Evolutionary conservation across 2,329 filamentous ascomycete genomes (phyloP).

Genomic region (Conoideocrella luteorostrata): DNA sequence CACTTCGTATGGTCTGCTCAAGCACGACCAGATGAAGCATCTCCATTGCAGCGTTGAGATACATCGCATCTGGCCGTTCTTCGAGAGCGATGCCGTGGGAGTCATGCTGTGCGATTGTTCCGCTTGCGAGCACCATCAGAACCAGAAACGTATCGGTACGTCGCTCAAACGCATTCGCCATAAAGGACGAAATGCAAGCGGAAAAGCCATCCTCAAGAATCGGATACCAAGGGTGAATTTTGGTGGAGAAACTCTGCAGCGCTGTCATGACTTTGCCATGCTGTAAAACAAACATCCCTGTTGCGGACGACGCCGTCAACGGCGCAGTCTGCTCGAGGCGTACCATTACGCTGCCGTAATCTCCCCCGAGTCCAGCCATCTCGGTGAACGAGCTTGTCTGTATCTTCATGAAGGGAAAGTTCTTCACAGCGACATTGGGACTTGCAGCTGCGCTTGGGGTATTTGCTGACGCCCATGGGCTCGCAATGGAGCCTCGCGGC

Average conservation of each 20-base stretch:
- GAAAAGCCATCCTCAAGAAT: slow-evolving; percentile 17
- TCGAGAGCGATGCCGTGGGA: slow-evolving; percentile 8
- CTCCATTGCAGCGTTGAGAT: slow-evolving; percentile 15
- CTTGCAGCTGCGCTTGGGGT: slow-evolving; percentile 2
- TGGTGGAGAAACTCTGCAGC: slow-evolving; percentile 17
- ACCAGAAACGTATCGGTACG: slow-evolving; percentile 17
- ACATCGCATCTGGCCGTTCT: slow-evolving; percentile 11
- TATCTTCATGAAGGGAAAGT: slow-evolving; percentile 8
- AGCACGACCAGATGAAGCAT: slow-evolving; percentile 17
- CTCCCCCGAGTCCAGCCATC: slow-evolving; percentile 3
- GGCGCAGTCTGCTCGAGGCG: slow-evolving; percentile 3
- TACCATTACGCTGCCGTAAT: slow-evolving; percentile 3
- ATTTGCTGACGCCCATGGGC: slow-evolving; percentile 2
- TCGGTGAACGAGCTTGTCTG: slow-evolving; percentile 5
- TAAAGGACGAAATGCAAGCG: slow-evolving; percentile 14
- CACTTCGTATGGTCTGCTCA: slow-evolving; percentile 17
- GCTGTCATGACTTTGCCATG: slow-evolving; percentile 15
- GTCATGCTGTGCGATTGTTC: slow-evolving; percentile 14
- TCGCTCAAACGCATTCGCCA: slow-evolving; percentile 14
- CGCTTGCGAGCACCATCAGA: slow-evolving; percentile 21
- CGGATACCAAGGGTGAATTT: slow-evolving; percentile 22
- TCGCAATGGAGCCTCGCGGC: neutral
- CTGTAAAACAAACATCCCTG: slow-evolving; percentile 14
- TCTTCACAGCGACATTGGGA: neutral
- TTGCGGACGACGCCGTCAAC: neutral